Evolutionary conservation across 2,329 filamentous ascomycete species (phyloP).

Genomic region (Penicillium sp.): DNA sequence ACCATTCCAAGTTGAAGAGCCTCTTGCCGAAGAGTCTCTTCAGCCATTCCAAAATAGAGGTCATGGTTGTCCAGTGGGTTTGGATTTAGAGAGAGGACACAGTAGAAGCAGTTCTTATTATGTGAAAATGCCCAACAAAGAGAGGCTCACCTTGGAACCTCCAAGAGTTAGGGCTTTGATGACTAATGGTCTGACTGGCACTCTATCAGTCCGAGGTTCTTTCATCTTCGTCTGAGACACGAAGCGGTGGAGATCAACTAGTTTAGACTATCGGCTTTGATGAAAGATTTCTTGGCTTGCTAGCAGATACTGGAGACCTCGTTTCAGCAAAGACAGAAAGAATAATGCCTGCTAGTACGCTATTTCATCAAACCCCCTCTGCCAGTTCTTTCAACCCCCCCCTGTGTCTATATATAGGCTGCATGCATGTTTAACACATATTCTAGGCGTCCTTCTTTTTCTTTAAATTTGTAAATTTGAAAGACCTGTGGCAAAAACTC

Average conservation of each 20-base stretch:
- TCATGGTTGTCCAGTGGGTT: neutral
- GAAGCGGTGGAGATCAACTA: neutral
- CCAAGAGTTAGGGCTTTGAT: neutral
- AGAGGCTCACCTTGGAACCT: neutral
- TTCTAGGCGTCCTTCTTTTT: too few species aligned
- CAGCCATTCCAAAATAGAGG: neutral
- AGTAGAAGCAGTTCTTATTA: neutral
- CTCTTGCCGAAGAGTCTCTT: neutral
- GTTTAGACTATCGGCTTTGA: neutral
- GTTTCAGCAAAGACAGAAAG: neutral
- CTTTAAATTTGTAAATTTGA: neutral
- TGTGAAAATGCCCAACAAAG: neutral
- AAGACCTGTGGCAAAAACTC: neutral
- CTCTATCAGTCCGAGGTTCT: neutral
- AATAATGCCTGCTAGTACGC: neutral
- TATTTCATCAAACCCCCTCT: neutral
- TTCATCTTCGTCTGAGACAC: neutral
- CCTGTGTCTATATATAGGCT: neutral
- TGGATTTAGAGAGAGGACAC: neutral
- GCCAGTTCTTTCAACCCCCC: neutral
- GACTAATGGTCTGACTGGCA: neutral
- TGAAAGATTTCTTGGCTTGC: neutral
- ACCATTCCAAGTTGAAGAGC: too few species aligned
- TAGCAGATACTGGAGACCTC: neutral
- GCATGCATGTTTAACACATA: neutral